phyloP scores from a whole-genome alignment of 495 filamentous ascomycete genomes.

The Aspergillus sclerotiicarbonarius region DNA sequence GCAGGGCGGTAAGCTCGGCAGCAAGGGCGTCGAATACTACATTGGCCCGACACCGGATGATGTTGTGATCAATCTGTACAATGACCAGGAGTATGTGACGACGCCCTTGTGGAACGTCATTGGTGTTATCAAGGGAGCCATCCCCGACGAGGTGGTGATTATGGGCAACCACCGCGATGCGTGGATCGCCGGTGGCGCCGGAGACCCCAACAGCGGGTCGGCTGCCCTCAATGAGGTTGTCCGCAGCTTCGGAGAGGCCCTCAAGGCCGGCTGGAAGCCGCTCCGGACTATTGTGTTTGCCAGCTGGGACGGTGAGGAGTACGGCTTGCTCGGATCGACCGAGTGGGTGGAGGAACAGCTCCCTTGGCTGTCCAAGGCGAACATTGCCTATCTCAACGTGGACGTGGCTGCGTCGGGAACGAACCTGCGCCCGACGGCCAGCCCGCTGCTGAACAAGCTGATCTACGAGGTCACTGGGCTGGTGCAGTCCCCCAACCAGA shows the following conservation, averaged over 20 bases:
- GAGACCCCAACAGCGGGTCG: constrained; percentile 83
- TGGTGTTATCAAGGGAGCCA: constrained; percentile 87
- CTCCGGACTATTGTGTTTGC: constrained; percentile 76
- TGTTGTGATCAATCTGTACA: constrained; percentile 76
- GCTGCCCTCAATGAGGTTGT: constrained; percentile 86
- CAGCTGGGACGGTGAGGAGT: constrained; percentile 77
- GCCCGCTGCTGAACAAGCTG: constrained; percentile 76
- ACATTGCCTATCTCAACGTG: constrained; percentile 72
- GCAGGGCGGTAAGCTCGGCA: constrained; percentile 67
- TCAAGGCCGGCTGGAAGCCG: constrained; percentile 78
- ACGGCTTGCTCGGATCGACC: constrained; percentile 66
- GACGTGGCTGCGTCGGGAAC: constrained; percentile 60
- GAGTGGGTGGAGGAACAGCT: constrained; percentile 83
- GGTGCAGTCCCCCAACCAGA: constrained; percentile 77
- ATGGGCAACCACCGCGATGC: constrained; percentile 97
- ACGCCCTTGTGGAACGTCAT: constrained; percentile 96
- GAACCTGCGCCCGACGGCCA: constrained; percentile 45
- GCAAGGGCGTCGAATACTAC: constrained; percentile 88
- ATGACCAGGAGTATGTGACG: constrained; percentile 83
- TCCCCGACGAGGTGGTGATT: constrained; percentile 81
- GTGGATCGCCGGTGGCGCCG: constrained; percentile 86
- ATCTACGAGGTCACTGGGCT: constrained; percentile 66
- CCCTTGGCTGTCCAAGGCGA: constrained; percentile 74
- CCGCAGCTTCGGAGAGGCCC: constrained; percentile 74
- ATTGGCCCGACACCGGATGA: constrained; percentile 81